Evolutionary conservation across 257 asterid genomes (phyloP).

Genomic region (Haberlea rhodopensis): DNA sequence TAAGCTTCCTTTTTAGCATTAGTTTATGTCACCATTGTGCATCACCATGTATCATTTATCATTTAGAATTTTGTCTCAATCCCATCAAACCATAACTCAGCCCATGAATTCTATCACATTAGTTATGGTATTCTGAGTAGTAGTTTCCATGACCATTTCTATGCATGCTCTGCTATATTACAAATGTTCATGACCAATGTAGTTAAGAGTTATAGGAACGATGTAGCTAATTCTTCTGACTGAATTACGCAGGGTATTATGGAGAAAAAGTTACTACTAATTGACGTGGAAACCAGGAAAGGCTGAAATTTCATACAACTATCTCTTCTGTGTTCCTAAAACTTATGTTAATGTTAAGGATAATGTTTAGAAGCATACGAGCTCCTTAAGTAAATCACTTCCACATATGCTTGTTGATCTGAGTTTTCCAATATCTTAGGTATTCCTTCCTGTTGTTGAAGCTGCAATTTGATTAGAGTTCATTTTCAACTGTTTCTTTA

Average conservation of each 20-base stretch:
- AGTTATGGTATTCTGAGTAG: slow-evolving; percentile 9
- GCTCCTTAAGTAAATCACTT: too few species aligned
- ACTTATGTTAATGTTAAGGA: slow-evolving; percentile 25
- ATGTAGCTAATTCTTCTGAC: slow-evolving; percentile 23
- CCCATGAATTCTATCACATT: not conserved
- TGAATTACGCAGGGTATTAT: slow-evolving; percentile 36
- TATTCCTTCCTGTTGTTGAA: too few species aligned
- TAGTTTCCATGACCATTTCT: slow-evolving; percentile 11
- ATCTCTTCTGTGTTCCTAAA: slow-evolving; percentile 15
- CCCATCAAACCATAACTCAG: slow-evolving; percentile 2
- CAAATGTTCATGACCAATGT: not conserved
- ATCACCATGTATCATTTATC: slow-evolving; percentile 14
- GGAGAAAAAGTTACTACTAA: slow-evolving; percentile 25
- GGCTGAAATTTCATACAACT: slow-evolving; percentile 25
- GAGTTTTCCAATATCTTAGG: too few species aligned
- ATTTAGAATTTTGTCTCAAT: slow-evolving; percentile 1
- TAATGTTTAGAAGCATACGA: too few species aligned
- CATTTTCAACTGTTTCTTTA: too few species aligned
- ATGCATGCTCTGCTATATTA: not conserved
- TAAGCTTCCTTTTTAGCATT: slow-evolving; percentile 14
- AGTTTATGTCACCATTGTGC: slow-evolving; percentile 15
- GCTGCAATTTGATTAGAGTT: too few species aligned
- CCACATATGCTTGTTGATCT: too few species aligned
- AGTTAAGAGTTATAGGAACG: slow-evolving; percentile 28
- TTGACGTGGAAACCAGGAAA: slow-evolving; percentile 20